Conservation (phyloP, 2,329 filamentous ascomycete species). For the Aspergillus jensenii region DNA sequence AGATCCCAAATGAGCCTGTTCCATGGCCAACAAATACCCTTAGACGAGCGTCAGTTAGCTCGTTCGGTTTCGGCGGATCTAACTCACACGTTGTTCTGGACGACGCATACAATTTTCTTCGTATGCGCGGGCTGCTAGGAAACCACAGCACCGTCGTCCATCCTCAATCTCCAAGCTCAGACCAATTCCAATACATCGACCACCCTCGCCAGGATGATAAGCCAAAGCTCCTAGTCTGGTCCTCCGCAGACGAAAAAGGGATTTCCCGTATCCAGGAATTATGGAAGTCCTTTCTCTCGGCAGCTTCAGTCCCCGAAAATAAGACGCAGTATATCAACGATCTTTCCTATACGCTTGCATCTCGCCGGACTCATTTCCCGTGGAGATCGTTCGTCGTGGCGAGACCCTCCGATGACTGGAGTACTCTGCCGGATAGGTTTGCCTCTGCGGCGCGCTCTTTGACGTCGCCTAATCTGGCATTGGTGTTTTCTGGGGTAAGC, state of each 20-base stretch:
- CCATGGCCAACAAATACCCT: slow-evolving; percentile 28
- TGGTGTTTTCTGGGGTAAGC: neutral
- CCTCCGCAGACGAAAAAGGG: neutral
- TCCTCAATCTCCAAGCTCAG: neutral
- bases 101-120: slow-evolving; percentile 19
- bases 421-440: neutral
- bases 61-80: slow-evolving; percentile 38
- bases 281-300: no score
- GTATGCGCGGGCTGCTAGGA: neutral
- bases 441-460: neutral
- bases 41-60: slow-evolving; percentile 33
- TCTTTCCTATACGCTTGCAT: neutral
- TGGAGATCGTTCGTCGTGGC: neutral
- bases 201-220: neutral
- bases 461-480: neutral
- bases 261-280: neutral
- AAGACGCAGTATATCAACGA: neutral
- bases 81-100: slow-evolving; percentile 37
- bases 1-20: slow-evolving; percentile 11
- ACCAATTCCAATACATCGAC: neutral
- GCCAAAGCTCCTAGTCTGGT: neutral
- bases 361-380: neutral
- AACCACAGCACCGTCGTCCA: neutral
- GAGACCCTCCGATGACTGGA: neutral
- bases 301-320: neutral